Conservation (phyloP, 1,284 basidiomycete genomes). For the Chondrostereum purpureum region DNA sequence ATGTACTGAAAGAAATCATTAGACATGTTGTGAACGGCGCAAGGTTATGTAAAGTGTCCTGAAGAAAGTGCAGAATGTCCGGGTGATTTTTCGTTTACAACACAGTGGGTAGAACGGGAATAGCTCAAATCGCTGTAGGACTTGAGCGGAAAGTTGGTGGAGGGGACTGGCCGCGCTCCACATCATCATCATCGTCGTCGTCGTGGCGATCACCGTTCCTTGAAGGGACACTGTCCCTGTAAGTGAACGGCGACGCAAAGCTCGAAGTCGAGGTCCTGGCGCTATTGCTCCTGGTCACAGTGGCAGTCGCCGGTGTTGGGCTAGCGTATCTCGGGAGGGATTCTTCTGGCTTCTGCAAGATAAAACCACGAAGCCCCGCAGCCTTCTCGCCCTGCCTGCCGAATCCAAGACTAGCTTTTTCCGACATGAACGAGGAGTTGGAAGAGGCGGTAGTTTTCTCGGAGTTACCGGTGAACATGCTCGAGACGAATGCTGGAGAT, state of each 20-base stretch:
- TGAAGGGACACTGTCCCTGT: neutral
- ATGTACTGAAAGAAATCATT: too few species aligned
- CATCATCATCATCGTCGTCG: constrained; percentile 12
- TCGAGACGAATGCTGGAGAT: constrained; percentile 29
- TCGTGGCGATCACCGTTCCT: neutral
- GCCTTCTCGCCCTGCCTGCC: constrained; percentile 71
- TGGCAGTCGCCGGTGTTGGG: constrained; percentile 6
- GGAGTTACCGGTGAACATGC: constrained; percentile 23
- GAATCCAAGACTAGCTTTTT: constrained; percentile 59
- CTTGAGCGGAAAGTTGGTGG: constrained; percentile 23
- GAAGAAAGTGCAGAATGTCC: neutral
- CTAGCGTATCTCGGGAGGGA: constrained; percentile 48
- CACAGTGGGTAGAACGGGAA: neutral
- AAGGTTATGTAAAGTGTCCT: too few species aligned
- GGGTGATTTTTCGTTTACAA: neutral
- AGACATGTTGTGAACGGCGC: too few species aligned
- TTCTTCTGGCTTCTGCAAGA: constrained; percentile 49
- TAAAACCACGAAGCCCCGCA: constrained; percentile 48
- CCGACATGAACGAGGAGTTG: constrained; percentile 16
- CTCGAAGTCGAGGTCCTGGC: constrained; percentile 21
- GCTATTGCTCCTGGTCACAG: constrained; percentile 13
- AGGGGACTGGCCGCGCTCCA: constrained; percentile 4
- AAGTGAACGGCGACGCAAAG: constrained; percentile 19
- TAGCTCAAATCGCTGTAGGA: constrained; percentile 18
- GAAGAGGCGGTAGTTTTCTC: constrained; percentile 18